Base-by-base conservation (phyloP, 768 basidiomycete genomes). In the Podaxis mareebaensis region DNA sequence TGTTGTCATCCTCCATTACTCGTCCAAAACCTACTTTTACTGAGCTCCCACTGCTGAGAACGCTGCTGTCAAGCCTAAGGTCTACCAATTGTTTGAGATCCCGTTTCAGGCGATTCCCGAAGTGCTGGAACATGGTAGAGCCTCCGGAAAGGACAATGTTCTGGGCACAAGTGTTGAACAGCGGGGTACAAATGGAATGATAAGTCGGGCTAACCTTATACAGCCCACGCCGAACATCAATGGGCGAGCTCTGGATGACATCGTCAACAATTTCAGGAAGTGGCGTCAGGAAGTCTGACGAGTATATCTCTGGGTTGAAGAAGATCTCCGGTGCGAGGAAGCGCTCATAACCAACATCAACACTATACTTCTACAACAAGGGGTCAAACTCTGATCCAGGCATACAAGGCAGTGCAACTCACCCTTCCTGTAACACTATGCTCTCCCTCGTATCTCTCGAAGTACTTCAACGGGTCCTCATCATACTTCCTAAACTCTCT, bases 311-410 rank as follows among this genome's bases (percentile, higher is more conserved):
- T 13, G 97, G 97, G 79, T 99, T 99, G 85, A 98, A 99, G 81
- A 99, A 99, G 70, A 99, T 97, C 76, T 99, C 97, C 4, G 97
- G 96, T 4, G 96, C 97, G 58, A 99, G 88, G 85, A 99, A 99
- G 26, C 97, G 94, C 75, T 99, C 97, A 76, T 98, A 99, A 20
- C 97, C 97, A 63, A 99, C 88, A 70, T 99, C 96, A 53, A 99
- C 80, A 20, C 83, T 76, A 78, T 99, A 98, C 91, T 95, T 93
- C 95, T 96, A 56, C 17, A n/a, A 10, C 33, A 8, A 33, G 20
- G 44, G 24, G 46, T 61, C 57, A 20, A 26, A 20, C 22, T 13
- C 53, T 55, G 33, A 28, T 49, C 15, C 12, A 26, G 15, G n/a
- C 10, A 56, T 28, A 13, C 20, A 3, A 15, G 28, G 30, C 58